These are phyloP conservation scores for Fistulinella cinereoalba DNA, from an alignment of 1,284 basidiomycete genomes.

Conservation along the genomic window DNA sequence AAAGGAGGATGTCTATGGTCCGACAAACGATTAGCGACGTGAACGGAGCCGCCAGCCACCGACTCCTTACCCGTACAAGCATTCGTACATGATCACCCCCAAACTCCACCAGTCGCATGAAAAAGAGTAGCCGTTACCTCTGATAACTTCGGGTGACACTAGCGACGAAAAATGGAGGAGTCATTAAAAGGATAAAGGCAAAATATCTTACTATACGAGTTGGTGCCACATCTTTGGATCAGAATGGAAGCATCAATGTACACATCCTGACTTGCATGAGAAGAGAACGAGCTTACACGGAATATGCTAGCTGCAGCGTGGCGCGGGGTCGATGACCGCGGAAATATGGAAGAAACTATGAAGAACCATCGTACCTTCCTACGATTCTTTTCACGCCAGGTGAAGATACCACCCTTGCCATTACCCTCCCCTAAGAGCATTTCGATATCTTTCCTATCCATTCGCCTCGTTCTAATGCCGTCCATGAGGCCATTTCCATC, in stretches of 20 bases:
- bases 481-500: conserved; percentile 65
- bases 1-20: conserved; percentile 82
- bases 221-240: conserved; percentile 71
- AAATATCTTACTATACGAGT: conserved; percentile 78
- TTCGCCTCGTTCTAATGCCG: conserved; percentile 65
- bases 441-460: conserved; percentile 78
- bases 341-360: conserved; percentile 26
- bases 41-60: conserved; percentile 25
- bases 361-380: conserved; percentile 59
- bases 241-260: conserved; percentile 27
- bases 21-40: conserved; percentile 26
- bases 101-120: conserved; percentile 98
- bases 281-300: conserved; percentile 64
- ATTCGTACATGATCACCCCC: conserved; percentile 91
- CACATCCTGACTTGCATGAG: conserved; percentile 15
- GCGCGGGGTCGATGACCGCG: conserved; percentile 10
- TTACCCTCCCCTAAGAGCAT: conserved; percentile 75
- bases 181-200: conserved; percentile 25
- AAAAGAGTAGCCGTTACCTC: conserved; percentile 89
- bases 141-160: conserved; percentile 96
- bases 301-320: conserved; percentile 77
- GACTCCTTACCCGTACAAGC: conserved; percentile 74
- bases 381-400: conserved; percentile 92
- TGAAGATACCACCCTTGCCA: conserved; percentile 78
- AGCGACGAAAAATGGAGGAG: conserved; percentile 29